Base-by-base conservation (phyloP, 495 filamentous ascomycete species). In the Pyrenula massariospora region DNA sequence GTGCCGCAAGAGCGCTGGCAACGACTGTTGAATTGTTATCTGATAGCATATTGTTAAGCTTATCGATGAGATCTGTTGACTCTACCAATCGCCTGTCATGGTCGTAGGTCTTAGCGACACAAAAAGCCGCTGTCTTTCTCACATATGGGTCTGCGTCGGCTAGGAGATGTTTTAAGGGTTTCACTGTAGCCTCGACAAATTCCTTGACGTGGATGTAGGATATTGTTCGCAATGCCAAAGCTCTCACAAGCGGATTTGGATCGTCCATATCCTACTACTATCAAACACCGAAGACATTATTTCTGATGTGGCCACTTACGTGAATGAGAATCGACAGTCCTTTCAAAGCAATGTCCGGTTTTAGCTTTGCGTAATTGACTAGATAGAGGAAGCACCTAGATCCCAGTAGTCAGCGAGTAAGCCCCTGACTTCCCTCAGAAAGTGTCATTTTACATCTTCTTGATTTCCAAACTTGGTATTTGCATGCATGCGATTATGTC, bases 1-100 rank as follows among this genome's bases (percentile, higher is more conserved):
- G 69, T 24, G 86, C 81, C 0, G 94, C 93, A 62, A 99, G 72
- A 10, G 94, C 92, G 63, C 89, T 95, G 12, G 94, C 90, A 10
- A 97, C 91, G 12, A 99, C 93, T 0, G 93, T 99, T 2, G 93
- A 91, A 66, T 97, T 97, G 67, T 96, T 92, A 62, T 99, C 93
- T 63, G 88, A 82, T 55, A 99, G 73, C 75, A 99, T 87, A 20
- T 75, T 69, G 67, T 99, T 99, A 42, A 99, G 76, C 54, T 85
- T 81, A 63, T 97, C 93, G 61, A 99, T 97, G 54, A 99, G 75
- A 63, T 96, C 89, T 15, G 89, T 89, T 19, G 74, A 77, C 70
- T 99, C 94, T 1, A 99, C 91, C 71, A 92, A 83, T 62, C 84
- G 79, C 66, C 84, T 84, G 68, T 97, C 90, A 62, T 99, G 94